Evolutionary conservation across 2,329 filamentous ascomycete species (phyloP).

Genomic region (Zarea fungicola): DNA sequence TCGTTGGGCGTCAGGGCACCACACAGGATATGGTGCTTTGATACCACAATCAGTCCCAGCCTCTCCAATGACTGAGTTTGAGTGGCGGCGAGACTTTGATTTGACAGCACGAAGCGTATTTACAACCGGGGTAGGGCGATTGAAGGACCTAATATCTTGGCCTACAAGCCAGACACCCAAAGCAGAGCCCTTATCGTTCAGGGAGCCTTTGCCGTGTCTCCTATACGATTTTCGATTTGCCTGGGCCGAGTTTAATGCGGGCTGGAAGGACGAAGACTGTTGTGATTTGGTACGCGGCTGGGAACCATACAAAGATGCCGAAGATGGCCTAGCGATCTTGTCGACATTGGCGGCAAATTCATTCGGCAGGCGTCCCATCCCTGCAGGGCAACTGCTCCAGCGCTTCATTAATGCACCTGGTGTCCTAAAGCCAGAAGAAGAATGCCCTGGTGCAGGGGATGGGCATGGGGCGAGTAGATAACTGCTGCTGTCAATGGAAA

Average conservation of each 20-base stretch:
- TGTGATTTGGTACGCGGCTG: too few species aligned
- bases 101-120: neutral
- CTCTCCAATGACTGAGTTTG: neutral
- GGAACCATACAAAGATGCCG: constrained; percentile 16
- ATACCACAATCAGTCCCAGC: neutral
- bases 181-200: constrained; percentile 28
- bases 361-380: neutral
- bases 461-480: neutral
- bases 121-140: constrained; percentile 18
- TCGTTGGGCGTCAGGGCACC: too few species aligned
- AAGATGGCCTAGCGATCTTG: neutral
- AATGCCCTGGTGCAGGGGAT: constrained; percentile 16
- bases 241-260: too few species aligned
- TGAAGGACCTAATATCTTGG: constrained; percentile 26
- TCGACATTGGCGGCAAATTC: neutral
- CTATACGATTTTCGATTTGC: too few species aligned
- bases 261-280: too few species aligned
- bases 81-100: neutral
- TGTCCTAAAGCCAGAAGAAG: constrained; percentile 1
- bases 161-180: constrained; percentile 34
- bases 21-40: neutral
- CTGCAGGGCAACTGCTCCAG: constrained; percentile 9
- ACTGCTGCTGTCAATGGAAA: constrained; percentile 25
- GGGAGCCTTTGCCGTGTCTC: too few species aligned
- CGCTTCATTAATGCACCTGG: constrained; percentile 12